Evolutionary conservation across 805 yeast species (phyloP).

Genomic region (Spathaspora gorwiae): DNA sequence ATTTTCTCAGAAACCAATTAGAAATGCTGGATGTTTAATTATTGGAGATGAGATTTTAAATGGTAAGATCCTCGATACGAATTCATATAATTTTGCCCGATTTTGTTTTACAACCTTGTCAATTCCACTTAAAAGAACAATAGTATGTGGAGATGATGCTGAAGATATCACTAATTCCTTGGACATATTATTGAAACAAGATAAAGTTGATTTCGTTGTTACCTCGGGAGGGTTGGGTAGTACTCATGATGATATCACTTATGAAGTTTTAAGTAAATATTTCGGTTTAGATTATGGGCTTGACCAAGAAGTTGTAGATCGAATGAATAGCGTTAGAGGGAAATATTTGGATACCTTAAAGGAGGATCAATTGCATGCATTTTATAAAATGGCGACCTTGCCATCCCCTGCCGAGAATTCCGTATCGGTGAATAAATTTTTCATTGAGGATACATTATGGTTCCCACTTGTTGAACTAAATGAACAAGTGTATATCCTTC

Average conservation of each 20-base stretch:
- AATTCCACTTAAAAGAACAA: conserved; percentile 59
- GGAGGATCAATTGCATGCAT: conserved; percentile 51
- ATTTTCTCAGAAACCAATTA: conserved; percentile 10
- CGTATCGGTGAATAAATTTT: conserved; percentile 37
- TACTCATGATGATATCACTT: conserved; percentile 88
- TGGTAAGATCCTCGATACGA: conserved; percentile 79
- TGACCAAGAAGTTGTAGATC: conserved; percentile 53
- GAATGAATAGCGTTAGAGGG: conserved; percentile 52
- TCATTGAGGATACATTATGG: conserved; percentile 56
- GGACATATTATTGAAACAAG: conserved; percentile 34
- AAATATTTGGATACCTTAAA: conserved; percentile 28
- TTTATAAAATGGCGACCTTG: conserved; percentile 73
- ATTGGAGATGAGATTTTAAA: conserved; percentile 89
- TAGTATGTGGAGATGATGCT: conserved; percentile 75
- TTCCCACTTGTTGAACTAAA: conserved; percentile 77
- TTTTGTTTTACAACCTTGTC: conserved; percentile 61
- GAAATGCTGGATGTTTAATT: conserved; percentile 49
- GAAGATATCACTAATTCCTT: conserved; percentile 57
- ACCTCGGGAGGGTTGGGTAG: conserved; percentile 81
- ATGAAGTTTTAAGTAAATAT: conserved; percentile 66
- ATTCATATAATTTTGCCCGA: conserved; percentile 67
- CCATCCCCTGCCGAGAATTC: conserved; percentile 36
- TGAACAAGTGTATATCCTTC: conserved; percentile 63
- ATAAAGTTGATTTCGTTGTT: conserved; percentile 60
- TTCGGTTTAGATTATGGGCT: conserved; percentile 47